Conservation (phyloP, 495 filamentous ascomycete species). For the Choiromyces venosus region DNA sequence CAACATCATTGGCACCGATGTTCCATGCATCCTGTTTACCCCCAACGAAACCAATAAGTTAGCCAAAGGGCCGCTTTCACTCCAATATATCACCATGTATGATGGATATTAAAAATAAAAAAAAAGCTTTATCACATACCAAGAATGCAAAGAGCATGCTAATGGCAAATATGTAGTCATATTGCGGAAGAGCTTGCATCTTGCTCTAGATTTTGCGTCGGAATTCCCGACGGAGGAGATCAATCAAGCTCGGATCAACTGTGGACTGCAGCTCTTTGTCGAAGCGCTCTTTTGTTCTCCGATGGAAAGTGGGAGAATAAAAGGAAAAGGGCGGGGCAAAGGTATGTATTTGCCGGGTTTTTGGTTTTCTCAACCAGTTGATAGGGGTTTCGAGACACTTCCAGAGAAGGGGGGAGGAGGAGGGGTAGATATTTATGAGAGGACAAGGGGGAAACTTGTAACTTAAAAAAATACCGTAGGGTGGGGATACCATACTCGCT, state of each 20-base stretch:
- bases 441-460: background rate
- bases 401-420: background rate
- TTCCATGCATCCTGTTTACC: conserved; percentile 44
- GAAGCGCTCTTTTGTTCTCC: background rate
- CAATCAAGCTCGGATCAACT: background rate
- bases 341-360: background rate
- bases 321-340: background rate
- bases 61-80: background rate
- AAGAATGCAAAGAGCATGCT: conserved; percentile 69
- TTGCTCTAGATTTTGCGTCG: background rate
- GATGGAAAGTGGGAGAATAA: background rate
- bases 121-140: too few species aligned
- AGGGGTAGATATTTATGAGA: conserved; percentile 2
- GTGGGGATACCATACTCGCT: background rate
- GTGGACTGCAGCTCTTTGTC: background rate
- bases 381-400: background rate
- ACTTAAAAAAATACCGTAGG: background rate
- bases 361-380: background rate
- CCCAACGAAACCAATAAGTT: background rate
- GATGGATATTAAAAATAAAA: too few species aligned
- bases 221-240: background rate
- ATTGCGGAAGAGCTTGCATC: conserved; percentile 49
- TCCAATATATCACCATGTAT: too few species aligned
- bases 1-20: conserved; percentile 63
- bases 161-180: conserved; percentile 68